Evolutionary conservation across 768 basidiomycete species (phyloP).

Genomic region (Pleurotus platypus): DNA sequence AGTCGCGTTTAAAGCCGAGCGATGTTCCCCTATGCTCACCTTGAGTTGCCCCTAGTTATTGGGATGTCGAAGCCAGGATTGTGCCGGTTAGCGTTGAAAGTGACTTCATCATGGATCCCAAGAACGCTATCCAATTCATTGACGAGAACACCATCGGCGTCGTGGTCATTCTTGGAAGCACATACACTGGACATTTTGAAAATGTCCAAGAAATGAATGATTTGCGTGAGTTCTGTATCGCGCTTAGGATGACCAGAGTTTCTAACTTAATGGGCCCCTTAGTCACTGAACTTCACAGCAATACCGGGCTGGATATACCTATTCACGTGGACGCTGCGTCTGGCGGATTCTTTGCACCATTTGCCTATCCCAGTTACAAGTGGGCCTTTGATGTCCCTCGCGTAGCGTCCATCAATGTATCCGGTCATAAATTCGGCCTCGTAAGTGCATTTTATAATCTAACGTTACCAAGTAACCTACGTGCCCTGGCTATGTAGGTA

Average conservation of each 20-base stretch:
- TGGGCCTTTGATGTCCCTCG: conserved; percentile 60
- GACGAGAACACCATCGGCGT: conserved; percentile 74
- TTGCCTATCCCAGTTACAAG: conserved; percentile 50
- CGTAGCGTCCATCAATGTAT: conserved; percentile 50
- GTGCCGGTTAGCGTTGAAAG: conserved; percentile 42
- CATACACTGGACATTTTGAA: conserved; percentile 66
- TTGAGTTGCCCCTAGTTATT: conserved; percentile 31
- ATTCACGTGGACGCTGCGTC: conserved; percentile 70
- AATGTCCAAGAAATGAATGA: conserved; percentile 53
- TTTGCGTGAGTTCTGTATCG: conserved; percentile 19
- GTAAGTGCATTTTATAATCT: conserved; percentile 9
- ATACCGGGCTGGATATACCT: conserved; percentile 55
- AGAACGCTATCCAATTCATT: conserved; percentile 45
- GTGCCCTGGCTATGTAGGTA: conserved; percentile 19
- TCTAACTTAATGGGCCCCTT: background rate
- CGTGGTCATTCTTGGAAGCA: conserved; percentile 50
- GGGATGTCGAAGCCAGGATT: conserved; percentile 58
- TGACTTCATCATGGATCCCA: conserved; percentile 51
- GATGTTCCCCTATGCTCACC: background rate
- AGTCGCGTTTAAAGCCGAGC: background rate
- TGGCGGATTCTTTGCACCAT: conserved; percentile 63
- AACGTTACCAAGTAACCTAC: background rate
- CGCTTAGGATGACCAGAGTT: background rate
- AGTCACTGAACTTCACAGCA: conserved; percentile 52
- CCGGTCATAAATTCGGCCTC: conserved; percentile 58